Base-by-base conservation (phyloP, 2,329 filamentous ascomycete genomes). In the Aaosphaeria pasadenensis region DNA sequence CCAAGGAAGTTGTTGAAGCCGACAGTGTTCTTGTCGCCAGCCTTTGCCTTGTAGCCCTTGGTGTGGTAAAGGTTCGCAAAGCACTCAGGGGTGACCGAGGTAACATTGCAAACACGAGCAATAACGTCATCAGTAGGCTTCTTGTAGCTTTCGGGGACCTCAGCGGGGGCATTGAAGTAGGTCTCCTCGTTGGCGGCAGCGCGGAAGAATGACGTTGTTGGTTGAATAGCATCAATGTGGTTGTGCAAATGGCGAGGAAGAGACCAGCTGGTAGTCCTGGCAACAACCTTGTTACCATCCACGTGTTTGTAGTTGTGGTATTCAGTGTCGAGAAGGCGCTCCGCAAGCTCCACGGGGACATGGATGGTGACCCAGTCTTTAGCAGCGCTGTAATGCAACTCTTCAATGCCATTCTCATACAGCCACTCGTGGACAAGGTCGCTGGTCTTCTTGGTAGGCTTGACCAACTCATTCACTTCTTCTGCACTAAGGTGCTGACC, bases 211-310 rank as follows among this genome's bases (percentile, higher is more conserved):
- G 80, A 80, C 43, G 76, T 84, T 1, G 81, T 84, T 2, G 82
- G 82, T 60, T 84, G 81, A 29, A 84, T 77, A 9, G 78, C 75
- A 57, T 83, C 79, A 51, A 84, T 77, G 57, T 82, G 80, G 43
- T 74, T 71, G 57, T 84, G 80, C 4, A 84, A 71, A 57, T 84
- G 77, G 32, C 57, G 59, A 11, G 82, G 81, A 4, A 85, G 74
- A 39, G 80, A 83, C 81, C 81, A 85, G 38, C 72, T 66, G 1
- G 78, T 75, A 0, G 82, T 74, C 39, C 82, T 76, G 11, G 79
- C 72, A 6, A 83, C 59, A 7, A 72, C 60, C 17, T 40, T 40
- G 3, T 73, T 63, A n/a, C 81, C 82, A 58, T 83, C 77, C 44
- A 70, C 56, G 55, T 82, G 79, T 60, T 77, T 67, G 64, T 77